A percentile compares a stretch with the other conserved stretches of the same genome.
Evolutionary conservation across 495 filamentous ascomycete genomes (phyloP).

Genomic region (Podospora australis): DNA sequence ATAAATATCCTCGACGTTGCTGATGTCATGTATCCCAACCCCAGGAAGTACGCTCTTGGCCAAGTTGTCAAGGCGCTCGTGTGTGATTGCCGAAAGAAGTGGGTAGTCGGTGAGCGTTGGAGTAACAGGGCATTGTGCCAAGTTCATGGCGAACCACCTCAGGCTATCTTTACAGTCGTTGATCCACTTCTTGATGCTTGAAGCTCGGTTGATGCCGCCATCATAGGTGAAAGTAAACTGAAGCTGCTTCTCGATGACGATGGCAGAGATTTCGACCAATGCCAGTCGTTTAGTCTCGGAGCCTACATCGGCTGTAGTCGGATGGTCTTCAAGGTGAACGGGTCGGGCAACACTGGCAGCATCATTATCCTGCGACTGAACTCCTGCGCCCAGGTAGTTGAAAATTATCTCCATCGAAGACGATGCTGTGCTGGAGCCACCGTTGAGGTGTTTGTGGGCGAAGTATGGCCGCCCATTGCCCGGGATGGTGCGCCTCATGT

Average conservation of each 20-base stretch:
- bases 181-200: slow-evolving; percentile 15
- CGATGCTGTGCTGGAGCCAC: slow-evolving; percentile 21
- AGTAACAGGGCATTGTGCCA: slow-evolving; percentile 2
- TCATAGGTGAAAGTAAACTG: slow-evolving; percentile 34
- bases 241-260: slow-evolving; percentile 11
- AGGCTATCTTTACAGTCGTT: slow-evolving; percentile 8
- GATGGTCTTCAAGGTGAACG: slow-evolving; percentile 23
- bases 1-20: slow-evolving; percentile 29
- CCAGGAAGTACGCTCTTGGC: slow-evolving; percentile 6
- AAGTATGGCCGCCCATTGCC: slow-evolving; percentile 22
- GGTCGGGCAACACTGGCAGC: slow-evolving; percentile 38
- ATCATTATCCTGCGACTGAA: slow-evolving; percentile 48
- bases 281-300: slow-evolving; percentile 42
- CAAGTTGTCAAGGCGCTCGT: slow-evolving; percentile 12
- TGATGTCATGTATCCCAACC: slow-evolving; percentile 15
- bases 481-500: slow-evolving; percentile 18
- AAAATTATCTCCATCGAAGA: slow-evolving; percentile 51
- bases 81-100: slow-evolving; percentile 10
- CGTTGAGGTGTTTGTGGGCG: slow-evolving; percentile 33
- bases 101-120: slow-evolving; percentile 22
- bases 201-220: slow-evolving; percentile 21
- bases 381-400: slow-evolving; percentile 46
- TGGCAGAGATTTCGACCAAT: slow-evolving; percentile 45
- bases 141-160: slow-evolving; percentile 6
- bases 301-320: slow-evolving; percentile 39